phyloP scores from a whole-genome alignment of 2,329 filamentous ascomycete species.

The Akanthomyces lecanii region DNA sequence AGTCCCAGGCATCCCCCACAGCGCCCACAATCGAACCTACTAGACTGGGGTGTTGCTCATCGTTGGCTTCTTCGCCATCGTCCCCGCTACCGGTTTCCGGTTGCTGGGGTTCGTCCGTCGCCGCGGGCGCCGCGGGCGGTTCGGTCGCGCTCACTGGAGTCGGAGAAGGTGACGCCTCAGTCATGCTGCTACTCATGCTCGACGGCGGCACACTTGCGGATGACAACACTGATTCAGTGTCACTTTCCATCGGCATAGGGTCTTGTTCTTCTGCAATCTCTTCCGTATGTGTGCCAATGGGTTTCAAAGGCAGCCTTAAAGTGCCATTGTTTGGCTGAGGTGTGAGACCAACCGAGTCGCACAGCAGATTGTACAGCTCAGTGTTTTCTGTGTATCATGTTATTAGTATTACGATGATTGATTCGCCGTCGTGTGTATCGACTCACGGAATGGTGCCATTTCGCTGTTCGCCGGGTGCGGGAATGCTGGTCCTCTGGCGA shows the following conservation, averaged over 20 bases:
- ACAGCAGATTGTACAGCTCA: slow-evolving; percentile 92
- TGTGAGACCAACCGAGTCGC: slow-evolving; percentile 73
- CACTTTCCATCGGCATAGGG: slow-evolving; percentile 35
- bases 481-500: slow-evolving; percentile 88
- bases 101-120: background rate
- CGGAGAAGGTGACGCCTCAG: slow-evolving; percentile 6
- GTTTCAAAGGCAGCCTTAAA: slow-evolving; percentile 64
- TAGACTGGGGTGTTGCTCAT: background rate
- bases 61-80: background rate
- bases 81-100: background rate
- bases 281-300: slow-evolving; percentile 58
- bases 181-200: slow-evolving; percentile 19
- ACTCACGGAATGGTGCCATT: slow-evolving; percentile 77
- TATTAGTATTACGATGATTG: background rate
- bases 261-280: slow-evolving; percentile 48
- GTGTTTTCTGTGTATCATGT: slow-evolving; percentile 67
- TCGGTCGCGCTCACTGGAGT: background rate
- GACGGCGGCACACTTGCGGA: slow-evolving; percentile 11
- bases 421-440: background rate
- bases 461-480: slow-evolving; percentile 78
- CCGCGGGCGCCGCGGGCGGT: background rate
- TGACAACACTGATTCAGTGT: background rate
- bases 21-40: slow-evolving; percentile 1
- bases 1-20: slow-evolving; percentile 16
- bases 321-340: slow-evolving; percentile 86